Evolutionary conservation across 805 yeast species (phyloP).

Genomic region (Yamadazyma endophytica): DNA sequence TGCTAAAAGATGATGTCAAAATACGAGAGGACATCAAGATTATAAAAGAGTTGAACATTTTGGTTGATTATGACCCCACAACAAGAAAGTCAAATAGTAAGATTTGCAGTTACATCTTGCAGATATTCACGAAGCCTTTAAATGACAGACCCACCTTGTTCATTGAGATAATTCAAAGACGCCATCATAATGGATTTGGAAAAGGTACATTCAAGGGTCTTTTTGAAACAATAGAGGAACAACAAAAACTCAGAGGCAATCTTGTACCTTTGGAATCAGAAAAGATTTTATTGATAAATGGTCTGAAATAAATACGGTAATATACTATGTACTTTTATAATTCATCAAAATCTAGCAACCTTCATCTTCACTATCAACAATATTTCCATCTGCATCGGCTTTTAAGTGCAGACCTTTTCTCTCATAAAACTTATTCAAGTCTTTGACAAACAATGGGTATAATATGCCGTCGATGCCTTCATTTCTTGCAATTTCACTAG

Average conservation of each 20-base stretch:
- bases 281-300: too few relatives aligned
- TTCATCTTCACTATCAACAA: too few relatives aligned
- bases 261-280: too few relatives aligned
- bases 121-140: constrained; percentile 73
- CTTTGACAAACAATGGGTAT: constrained; percentile 30
- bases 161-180: constrained; percentile 75
- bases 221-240: constrained; percentile 76
- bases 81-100: constrained; percentile 19
- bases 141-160: constrained; percentile 79
- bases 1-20: constrained; percentile 39
- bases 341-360: too few relatives aligned
- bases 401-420: constrained; percentile 21
- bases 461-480: constrained; percentile 32
- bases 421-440: constrained; percentile 24
- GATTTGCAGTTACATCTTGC: constrained; percentile 64
- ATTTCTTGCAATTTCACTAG: constrained; percentile 36
- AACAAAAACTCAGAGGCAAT: constrained; percentile 70
- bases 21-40: constrained; percentile 50
- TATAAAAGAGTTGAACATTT: constrained; percentile 50
- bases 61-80: constrained; percentile 72
- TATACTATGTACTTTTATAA: too few relatives aligned
- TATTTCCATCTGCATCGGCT: constrained; percentile 10
- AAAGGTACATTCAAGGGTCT: constrained; percentile 84
- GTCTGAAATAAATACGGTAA: too few relatives aligned
- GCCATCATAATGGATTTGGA: constrained; percentile 81